Evolutionary conservation across 441 rosid species (phyloP), one percentile per base, ranked within the genome.

Genomic region (Syzygium syzygioides): DNA sequence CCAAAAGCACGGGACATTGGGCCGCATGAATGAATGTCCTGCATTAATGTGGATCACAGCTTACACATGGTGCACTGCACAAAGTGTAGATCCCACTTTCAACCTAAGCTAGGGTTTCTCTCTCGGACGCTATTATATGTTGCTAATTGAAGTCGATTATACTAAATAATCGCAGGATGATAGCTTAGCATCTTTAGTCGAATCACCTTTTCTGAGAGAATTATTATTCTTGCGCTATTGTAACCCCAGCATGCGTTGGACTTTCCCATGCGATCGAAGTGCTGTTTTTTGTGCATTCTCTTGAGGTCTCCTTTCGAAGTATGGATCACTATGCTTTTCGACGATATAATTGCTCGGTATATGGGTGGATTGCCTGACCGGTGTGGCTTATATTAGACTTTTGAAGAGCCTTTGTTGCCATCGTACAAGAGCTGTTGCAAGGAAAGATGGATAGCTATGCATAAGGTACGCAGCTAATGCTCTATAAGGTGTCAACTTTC

Each of bases 191-290:
- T 8, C 4, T 20, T 23, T 9, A 23, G 60, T 23, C 60, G 23
- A 3, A 20, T 56, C 60, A 20, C 60, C 60, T 20, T 23, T 20
- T 23, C 62, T 2, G 62, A 57, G n/a, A 57, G 62, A 9, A 57
- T 25, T 57, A 25, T 25, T 57, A 13, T 25, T 57, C 28, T 57
- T 28, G 62, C 28, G 48, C 48, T 45, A 7, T 45, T 45, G 48
- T 45, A 45, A 0, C 48, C 7, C 3, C 1, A 14, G 48, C 26
- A 4, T 4, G 2, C 14, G 0, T 12, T 9, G n/a, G 1, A 20
- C 52, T 37, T 37, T 37, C 48, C 41, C 9, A 1, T 4, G 79
- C 1, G 79, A 34, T 25, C 26, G 25, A 25, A 23, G n/a, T 13
- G 19, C 13, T 57, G 62, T 23, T 57, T 55, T 23, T 25, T 23